Conservation (phyloP, 108 stramenopile genomes). For the Nitzschia putrida region DNA sequence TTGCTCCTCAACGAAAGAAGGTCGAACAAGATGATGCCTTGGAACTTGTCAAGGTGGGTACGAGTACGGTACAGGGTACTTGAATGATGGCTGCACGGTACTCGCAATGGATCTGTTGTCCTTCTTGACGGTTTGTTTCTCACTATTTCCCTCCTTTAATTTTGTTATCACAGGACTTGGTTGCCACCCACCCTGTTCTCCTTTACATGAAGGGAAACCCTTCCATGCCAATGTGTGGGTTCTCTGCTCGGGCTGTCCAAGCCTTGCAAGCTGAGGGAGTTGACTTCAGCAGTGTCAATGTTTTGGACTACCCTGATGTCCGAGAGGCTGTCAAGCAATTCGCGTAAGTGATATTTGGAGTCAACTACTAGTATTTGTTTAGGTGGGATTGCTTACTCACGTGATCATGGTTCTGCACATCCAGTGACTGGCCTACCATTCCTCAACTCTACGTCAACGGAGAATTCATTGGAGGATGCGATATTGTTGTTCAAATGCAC, state of each 20-base stretch:
- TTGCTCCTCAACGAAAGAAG: slow-evolving; percentile 78
- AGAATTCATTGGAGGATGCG: slow-evolving; percentile 96
- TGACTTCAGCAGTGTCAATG: slow-evolving; percentile 95
- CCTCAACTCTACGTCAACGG: slow-evolving; percentile 96
- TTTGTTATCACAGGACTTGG: slow-evolving; percentile 45
- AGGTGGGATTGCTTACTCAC: background rate
- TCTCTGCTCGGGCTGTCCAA: slow-evolving; percentile 87
- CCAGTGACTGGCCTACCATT: slow-evolving; percentile 51
- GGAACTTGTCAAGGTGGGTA: slow-evolving; percentile 55
- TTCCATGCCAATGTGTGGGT: slow-evolving; percentile 94
- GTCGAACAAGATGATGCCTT: slow-evolving; percentile 50
- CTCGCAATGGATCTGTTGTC: background rate
- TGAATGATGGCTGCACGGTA: background rate
- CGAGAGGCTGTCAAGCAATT: slow-evolving; percentile 84
- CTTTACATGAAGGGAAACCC: slow-evolving; percentile 99
- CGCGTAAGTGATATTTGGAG: slow-evolving; percentile 32
- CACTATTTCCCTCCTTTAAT: no score
- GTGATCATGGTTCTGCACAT: background rate
- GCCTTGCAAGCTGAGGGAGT: slow-evolving; percentile 87
- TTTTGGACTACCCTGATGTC: slow-evolving; percentile 93
- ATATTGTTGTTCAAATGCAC: slow-evolving; percentile 91
- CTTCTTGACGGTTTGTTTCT: background rate
- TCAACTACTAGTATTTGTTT: background rate
- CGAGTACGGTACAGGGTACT: background rate
- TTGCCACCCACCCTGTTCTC: slow-evolving; percentile 84